These are phyloP conservation scores for Ophiostoma triangulosporum DNA, from an alignment of 2,329 filamentous ascomycete genomes.

Conservation along the genomic window DNA sequence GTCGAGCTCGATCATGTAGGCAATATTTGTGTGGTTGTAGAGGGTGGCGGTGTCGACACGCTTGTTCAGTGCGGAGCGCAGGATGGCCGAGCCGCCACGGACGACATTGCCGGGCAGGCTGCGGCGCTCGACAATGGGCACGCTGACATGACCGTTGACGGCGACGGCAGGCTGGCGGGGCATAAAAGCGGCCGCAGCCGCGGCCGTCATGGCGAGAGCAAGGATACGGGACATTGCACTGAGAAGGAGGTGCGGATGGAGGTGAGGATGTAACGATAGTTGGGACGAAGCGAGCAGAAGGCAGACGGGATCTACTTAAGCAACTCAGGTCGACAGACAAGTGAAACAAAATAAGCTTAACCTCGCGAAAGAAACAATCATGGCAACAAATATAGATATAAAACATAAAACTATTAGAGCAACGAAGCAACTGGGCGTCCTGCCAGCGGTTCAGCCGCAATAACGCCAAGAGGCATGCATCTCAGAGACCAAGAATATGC, in stretches of 20 bases:
- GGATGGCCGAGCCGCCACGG: not conserved
- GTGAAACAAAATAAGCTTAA: not conserved
- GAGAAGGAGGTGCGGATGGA: not conserved
- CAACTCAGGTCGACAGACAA: not conserved
- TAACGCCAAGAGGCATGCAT: not conserved
- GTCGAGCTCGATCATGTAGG: conserved; percentile 19
- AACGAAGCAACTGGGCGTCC: not conserved
- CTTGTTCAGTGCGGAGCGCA: not conserved
- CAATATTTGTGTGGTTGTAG: conserved; percentile 10
- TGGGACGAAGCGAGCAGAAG: no score
- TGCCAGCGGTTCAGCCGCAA: not conserved
- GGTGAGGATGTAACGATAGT: not conserved
- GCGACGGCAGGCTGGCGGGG: not conserved
- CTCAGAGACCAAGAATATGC: no score
- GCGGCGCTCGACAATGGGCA: conserved; percentile 8
- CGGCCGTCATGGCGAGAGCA: conserved; percentile 8
- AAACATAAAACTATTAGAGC: not conserved
- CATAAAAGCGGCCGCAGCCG: conserved; percentile 5
- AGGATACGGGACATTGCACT: conserved; percentile 5
- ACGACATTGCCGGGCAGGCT: not conserved
- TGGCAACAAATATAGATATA: no score
- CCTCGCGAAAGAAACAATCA: not conserved
- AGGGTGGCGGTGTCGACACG: conserved; percentile 6
- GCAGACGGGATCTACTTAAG: not conserved
- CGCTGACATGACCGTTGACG: conserved; percentile 4